phyloP scores from a whole-genome alignment of 768 basidiomycete species.

The Serendipita indica region DNA sequence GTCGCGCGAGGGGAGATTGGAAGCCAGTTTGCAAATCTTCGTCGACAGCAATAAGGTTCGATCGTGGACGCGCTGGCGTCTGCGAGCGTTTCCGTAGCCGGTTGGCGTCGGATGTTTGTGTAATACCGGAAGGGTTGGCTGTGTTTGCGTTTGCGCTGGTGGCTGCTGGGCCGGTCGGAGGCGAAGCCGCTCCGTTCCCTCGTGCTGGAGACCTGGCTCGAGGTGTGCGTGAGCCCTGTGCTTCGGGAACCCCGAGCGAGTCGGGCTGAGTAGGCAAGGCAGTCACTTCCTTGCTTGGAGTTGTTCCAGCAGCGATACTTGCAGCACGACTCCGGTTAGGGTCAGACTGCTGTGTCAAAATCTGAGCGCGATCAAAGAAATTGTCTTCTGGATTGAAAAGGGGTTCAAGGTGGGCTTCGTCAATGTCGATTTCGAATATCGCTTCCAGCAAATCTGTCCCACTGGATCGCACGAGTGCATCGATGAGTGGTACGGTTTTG shows the following conservation, averaged over 20 bases:
- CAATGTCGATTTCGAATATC: constrained; percentile 53
- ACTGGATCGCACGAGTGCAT: constrained; percentile 58
- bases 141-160: not conserved
- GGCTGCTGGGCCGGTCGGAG: not conserved
- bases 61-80: not conserved
- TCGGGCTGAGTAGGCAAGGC: constrained; percentile 10
- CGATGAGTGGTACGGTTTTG: constrained; percentile 58
- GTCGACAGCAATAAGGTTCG: constrained; percentile 31
- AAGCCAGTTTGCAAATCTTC: constrained; percentile 15
- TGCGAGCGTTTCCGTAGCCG: not conserved
- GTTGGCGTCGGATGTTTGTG: not conserved
- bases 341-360: constrained; percentile 4
- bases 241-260: not conserved
- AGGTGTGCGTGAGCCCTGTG: not conserved
- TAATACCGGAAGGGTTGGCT: no score
- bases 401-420: constrained; percentile 1
- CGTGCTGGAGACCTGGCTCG: not conserved
- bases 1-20: constrained; percentile 12
- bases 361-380: constrained; percentile 9
- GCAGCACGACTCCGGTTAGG: constrained; percentile 17
- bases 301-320: constrained; percentile 18
- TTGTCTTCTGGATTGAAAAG: constrained; percentile 12
- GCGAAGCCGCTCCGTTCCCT: not conserved
- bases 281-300: constrained; percentile 27
- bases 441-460: constrained; percentile 57